Base-by-base conservation (phyloP, 2,329 filamentous ascomycete species). In the Lecanicillium sp. region DNA sequence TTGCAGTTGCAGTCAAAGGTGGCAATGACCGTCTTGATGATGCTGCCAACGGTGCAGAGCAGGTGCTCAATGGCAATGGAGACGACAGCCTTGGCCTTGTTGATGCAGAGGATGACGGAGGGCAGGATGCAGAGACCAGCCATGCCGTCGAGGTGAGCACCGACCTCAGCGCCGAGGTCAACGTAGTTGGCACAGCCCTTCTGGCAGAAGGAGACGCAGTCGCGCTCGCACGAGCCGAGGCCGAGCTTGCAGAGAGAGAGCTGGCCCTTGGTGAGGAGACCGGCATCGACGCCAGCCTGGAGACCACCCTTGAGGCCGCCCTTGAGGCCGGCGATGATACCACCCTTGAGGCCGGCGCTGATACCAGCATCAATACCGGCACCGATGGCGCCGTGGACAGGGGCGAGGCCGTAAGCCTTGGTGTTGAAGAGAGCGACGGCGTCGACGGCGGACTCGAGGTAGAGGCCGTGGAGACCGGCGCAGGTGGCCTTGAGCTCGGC, bases 401-500 rank as follows among this genome's bases (percentile, higher is more conserved):
- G 56, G 26, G 51, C 56, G 35, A 63, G 59, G 41, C 65, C 65
- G 41, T 62, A 62, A 45, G 52, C 44, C 45, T 61, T 49, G 37
- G 65, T 67, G 61, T 68, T 68, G 62, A 68, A 68, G 52, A 67
- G 61, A 14, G 59, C 52, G 23, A 64, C 61, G 21, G 65, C 65
- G 23, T 66, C 59, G 21, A 52, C 44, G n/a, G 53, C 52, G 36
- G 43, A 56, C 47, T 58, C 57, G 36, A 67, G 49, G 58, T 65
- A 66, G 37, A 67, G 62, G 42, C 59, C 60, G 3, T 51, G 48
- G 11, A 67, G 63, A 38, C 56, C 65, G 37, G 58, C 64, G 40
- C 55, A 56, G 52, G 59, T 55, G 46, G 56, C 54, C 55, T 65
- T 66, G 48, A 68, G 61, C 11, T 53, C 54, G 23, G 52, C 55